Evolutionary conservation across 192 early-diverging fungal species (phyloP).

Genomic region (Lunasporangiospora selenospora): DNA sequence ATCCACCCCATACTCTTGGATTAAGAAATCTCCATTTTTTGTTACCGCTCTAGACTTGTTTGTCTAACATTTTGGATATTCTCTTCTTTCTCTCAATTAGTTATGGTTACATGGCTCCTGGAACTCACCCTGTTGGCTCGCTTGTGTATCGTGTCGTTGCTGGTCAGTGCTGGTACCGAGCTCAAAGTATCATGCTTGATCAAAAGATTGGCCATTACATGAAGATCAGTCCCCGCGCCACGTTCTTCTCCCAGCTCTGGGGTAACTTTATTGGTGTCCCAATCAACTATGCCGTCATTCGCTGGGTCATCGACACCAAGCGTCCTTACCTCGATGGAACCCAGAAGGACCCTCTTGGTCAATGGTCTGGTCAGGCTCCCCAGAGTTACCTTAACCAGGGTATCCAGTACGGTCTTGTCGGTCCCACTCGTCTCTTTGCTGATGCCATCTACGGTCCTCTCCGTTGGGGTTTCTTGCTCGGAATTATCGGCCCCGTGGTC

Average conservation of each 20-base stretch:
- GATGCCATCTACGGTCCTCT: constrained; percentile 48
- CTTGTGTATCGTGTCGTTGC: constrained; percentile 49
- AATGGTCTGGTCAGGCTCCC: constrained; percentile 46
- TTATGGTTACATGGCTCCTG: constrained; percentile 53
- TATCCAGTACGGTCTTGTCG: constrained; percentile 48
- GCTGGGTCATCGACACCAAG: constrained; percentile 53
- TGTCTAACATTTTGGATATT: neutral
- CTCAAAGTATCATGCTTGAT: constrained; percentile 47
- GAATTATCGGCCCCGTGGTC: constrained; percentile 35
- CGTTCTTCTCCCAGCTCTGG: constrained; percentile 48
- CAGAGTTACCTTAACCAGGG: constrained; percentile 45
- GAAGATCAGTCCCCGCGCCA: constrained; percentile 46
- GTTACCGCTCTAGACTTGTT: too few species aligned
- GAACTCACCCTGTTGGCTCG: constrained; percentile 41
- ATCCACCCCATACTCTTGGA: too few species aligned
- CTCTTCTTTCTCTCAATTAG: neutral
- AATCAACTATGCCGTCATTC: constrained; percentile 50
- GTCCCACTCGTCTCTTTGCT: constrained; percentile 42
- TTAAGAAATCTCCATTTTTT: too few species aligned
- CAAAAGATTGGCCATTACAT: constrained; percentile 49
- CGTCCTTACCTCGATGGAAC: constrained; percentile 51
- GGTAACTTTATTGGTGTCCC: constrained; percentile 52
- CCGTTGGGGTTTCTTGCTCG: constrained; percentile 52
- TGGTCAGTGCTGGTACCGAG: constrained; percentile 55
- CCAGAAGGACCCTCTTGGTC: constrained; percentile 49